These are phyloP conservation scores for Cladosporium velox DNA, from an alignment of 2,329 filamentous ascomycete species.

Conservation along the genomic window DNA sequence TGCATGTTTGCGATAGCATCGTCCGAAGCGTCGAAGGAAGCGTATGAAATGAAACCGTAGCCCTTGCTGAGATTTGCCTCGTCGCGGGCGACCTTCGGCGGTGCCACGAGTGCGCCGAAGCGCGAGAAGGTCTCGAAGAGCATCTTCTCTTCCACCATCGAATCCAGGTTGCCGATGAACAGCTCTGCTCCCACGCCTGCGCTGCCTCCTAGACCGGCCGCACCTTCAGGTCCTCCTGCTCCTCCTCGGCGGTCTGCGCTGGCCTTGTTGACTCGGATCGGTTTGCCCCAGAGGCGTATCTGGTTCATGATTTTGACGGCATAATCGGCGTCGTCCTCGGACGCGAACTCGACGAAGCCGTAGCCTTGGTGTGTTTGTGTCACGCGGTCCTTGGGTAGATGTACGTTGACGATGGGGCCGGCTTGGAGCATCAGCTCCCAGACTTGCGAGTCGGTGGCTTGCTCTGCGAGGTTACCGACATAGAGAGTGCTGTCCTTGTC, in stretches of 20 bases:
- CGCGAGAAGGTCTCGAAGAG: conserved; percentile 93
- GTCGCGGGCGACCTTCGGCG: conserved; percentile 91
- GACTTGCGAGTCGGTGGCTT: conserved; percentile 83
- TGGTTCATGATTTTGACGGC: conserved; percentile 96
- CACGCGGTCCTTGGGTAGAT: conserved; percentile 96
- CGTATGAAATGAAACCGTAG: conserved; percentile 93
- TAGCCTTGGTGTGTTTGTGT: conserved; percentile 97
- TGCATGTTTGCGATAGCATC: conserved; percentile 91
- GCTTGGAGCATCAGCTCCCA: conserved; percentile 99
- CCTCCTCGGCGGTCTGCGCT: conserved; percentile 93
- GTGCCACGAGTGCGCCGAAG: conserved; percentile 80
- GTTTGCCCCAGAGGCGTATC: conserved; percentile 88
- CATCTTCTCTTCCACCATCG: conserved; percentile 92
- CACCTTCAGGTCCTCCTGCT: conserved; percentile 86
- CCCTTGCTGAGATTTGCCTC: conserved; percentile 87
- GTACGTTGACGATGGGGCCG: conserved; percentile 95
- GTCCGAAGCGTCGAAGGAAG: conserved; percentile 90
- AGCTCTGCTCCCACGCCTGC: conserved; percentile 90
- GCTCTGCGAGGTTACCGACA: conserved; percentile 97
- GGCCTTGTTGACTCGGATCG: conserved; percentile 93
- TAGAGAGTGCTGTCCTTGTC: conserved; percentile 98
- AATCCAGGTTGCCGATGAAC: conserved; percentile 93
- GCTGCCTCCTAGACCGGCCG: conserved; percentile 91
- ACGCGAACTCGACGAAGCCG: conserved; percentile 98
- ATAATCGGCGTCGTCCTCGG: conserved; percentile 94